phyloP scores from a whole-genome alignment of 2,329 filamentous ascomycete species.

The Leptographium lundbergii region DNA sequence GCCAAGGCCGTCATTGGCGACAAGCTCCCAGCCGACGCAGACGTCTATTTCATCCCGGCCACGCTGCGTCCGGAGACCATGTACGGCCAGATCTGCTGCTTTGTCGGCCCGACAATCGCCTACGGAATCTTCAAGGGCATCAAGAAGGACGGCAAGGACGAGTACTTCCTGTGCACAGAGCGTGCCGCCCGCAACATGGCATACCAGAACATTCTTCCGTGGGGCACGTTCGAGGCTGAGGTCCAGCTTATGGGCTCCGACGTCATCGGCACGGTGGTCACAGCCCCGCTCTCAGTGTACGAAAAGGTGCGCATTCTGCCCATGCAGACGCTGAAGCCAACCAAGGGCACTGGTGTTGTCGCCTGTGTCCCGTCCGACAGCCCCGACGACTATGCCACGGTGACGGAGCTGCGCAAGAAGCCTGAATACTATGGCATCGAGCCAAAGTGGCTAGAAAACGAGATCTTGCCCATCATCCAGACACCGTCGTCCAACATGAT shows the following conservation, averaged over 20 bases:
- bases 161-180: slow-evolving; percentile 55
- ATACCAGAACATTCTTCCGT: slow-evolving; percentile 74
- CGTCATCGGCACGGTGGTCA: slow-evolving; percentile 75
- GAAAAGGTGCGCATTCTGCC: slow-evolving; percentile 77
- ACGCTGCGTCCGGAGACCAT: slow-evolving; percentile 92
- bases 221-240: slow-evolving; percentile 53
- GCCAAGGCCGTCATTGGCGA: slow-evolving; percentile 59
- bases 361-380: slow-evolving; percentile 93
- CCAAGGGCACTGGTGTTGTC: slow-evolving; percentile 93
- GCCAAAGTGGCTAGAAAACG: slow-evolving; percentile 89
- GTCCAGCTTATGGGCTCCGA: slow-evolving; percentile 65
- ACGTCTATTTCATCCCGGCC: slow-evolving; percentile 81
- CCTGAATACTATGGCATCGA: slow-evolving; percentile 91
- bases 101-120: slow-evolving; percentile 77
- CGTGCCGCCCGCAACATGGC: slow-evolving; percentile 84
- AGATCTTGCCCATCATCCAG: slow-evolving; percentile 79
- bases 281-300: slow-evolving; percentile 81
- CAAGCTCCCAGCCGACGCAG: slow-evolving; percentile 66
- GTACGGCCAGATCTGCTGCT: slow-evolving; percentile 96
- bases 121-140: slow-evolving; percentile 78
- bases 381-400: slow-evolving; percentile 86
- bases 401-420: slow-evolving; percentile 84
- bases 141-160: slow-evolving; percentile 35
- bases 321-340: slow-evolving; percentile 86
- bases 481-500: slow-evolving; percentile 75